Evolutionary conservation across 768 basidiomycete genomes (phyloP).

Genomic region (Coprinellus micaceus): DNA sequence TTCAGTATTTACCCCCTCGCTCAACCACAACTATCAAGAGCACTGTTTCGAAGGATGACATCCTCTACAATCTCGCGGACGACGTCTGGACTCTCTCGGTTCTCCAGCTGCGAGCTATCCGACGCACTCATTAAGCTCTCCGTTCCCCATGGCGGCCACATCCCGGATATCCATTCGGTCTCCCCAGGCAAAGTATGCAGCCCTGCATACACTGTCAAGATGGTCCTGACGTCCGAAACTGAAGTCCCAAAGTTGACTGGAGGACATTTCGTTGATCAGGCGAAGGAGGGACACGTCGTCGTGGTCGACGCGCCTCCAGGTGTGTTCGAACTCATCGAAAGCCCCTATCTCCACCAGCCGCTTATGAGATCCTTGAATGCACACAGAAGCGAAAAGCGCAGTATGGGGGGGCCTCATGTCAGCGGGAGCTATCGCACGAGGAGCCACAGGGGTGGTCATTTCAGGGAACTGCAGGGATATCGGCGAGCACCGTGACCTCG

Average conservation of each 20-base stretch:
- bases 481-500: constrained; percentile 63
- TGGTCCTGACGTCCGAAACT: constrained; percentile 60
- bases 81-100: constrained; percentile 28
- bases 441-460: constrained; percentile 72
- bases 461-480: constrained; percentile 85
- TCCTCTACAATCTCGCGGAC: constrained; percentile 1
- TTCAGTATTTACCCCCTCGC: neutral
- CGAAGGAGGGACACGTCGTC: constrained; percentile 58
- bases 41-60: neutral
- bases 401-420: constrained; percentile 95
- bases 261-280: constrained; percentile 81
- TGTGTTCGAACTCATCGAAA: constrained; percentile 23
- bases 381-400: constrained; percentile 68
- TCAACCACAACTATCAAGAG: neutral
- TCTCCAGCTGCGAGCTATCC: constrained; percentile 81
- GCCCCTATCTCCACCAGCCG: neutral
- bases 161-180: constrained; percentile 71
- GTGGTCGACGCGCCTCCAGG: constrained; percentile 74
- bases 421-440: constrained; percentile 72
- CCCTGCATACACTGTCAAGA: constrained; percentile 84
- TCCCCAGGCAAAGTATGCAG: constrained; percentile 55
- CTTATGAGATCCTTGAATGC: neutral
- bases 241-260: constrained; percentile 55
- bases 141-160: constrained; percentile 64
- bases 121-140: constrained; percentile 85